A percentile compares a stretch with the other conserved stretches of the same genome.
Evolutionary conservation across 2,329 filamentous ascomycete genomes (phyloP).

Genomic region (Pseudogymnoascus sp.): DNA sequence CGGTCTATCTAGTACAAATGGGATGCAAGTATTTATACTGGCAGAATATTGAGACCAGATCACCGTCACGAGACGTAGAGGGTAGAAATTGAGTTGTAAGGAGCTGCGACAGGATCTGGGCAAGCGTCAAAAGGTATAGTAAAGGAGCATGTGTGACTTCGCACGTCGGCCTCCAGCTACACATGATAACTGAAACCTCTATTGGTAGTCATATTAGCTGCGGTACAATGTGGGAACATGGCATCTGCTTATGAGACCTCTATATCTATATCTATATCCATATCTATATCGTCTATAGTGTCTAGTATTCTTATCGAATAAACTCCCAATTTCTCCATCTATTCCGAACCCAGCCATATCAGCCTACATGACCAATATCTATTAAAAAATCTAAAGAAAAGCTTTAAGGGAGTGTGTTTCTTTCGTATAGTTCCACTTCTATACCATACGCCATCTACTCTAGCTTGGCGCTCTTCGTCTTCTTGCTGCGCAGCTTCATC

Average conservation of each 20-base stretch:
- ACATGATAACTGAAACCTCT: not conserved
- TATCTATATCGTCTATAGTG: not conserved
- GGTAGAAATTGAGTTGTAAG: not conserved
- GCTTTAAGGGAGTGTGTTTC: not conserved
- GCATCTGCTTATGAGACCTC: not conserved
- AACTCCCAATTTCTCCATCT: not conserved
- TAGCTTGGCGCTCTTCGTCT: constrained; percentile 31
- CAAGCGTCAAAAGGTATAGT: not conserved
- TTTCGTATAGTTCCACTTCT: constrained; percentile 5
- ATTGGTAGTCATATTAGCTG: not conserved
- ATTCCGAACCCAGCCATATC: not conserved
- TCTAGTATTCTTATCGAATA: not conserved
- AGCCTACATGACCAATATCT: not conserved
- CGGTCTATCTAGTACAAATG: not conserved
- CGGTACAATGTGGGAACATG: not conserved
- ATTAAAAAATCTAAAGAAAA: constrained; percentile 4
- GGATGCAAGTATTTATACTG: not conserved
- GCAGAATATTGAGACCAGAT: not conserved
- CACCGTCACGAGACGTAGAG: not conserved
- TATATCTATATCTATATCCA: not conserved
- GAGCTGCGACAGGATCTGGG: not conserved
- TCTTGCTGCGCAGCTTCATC: constrained; percentile 37
- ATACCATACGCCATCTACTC: constrained; percentile 10
- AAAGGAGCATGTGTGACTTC: too few relatives aligned
- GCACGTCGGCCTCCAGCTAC: not conserved